phyloP scores from a whole-genome alignment of 345 rosid species.

The Salix caprea region DNA sequence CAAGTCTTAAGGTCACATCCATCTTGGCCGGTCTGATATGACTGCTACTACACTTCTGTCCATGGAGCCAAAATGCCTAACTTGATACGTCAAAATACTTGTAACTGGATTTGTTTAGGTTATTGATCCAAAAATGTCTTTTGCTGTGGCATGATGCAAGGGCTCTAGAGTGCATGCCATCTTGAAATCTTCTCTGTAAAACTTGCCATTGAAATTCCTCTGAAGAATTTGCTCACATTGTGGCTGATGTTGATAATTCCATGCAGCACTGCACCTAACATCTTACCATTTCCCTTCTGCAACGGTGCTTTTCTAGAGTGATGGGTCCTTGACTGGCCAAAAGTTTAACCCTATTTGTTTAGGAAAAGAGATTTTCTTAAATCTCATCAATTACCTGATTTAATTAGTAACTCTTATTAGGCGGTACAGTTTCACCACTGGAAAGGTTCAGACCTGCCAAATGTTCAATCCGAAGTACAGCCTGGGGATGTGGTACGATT shows the following conservation, averaged over 20 bases:
- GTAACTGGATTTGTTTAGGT: not conserved
- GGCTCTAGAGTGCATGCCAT: not conserved
- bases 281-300: not conserved
- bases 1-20: not conserved
- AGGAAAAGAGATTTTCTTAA: not conserved
- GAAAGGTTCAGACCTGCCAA: conserved; percentile 38
- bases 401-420: conserved; percentile 26
- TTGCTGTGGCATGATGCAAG: not conserved
- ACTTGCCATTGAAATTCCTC: not conserved
- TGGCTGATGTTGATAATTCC: not conserved
- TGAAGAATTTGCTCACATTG: not conserved
- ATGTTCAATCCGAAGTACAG: conserved; percentile 7
- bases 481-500: conserved; percentile 22
- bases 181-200: not conserved
- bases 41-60: not conserved
- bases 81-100: not conserved
- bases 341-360: not conserved
- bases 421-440: conserved; percentile 62
- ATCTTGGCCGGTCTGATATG: not conserved
- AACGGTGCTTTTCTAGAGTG: not conserved
- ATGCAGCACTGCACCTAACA: no score
- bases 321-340: not conserved
- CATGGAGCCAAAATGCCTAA: not conserved
- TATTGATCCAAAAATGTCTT: not conserved
- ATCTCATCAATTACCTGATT: not conserved